Percentiles rank a stretch among this genome's conserved stretches.
phyloP scores from a whole-genome alignment of 192 early-diverging fungal species.

The Radiomyces spectabilis region DNA sequence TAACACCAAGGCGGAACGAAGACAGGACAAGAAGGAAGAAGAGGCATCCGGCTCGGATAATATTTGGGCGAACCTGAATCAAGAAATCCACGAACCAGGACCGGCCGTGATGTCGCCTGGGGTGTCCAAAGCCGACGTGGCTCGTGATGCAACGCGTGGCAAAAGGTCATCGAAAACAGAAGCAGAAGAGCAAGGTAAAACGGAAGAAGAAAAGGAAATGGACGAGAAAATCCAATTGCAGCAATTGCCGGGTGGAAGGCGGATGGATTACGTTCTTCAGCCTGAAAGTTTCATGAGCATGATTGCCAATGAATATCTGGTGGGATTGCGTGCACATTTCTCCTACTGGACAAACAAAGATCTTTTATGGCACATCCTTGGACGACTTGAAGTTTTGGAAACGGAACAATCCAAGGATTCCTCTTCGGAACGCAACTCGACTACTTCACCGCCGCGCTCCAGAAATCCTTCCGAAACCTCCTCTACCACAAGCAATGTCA shows the following conservation, averaged over 20 bases:
- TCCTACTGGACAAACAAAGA: conserved; percentile 51
- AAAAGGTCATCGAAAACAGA: too few species aligned
- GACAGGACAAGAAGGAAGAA: too few species aligned
- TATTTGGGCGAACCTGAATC: conserved; percentile 17
- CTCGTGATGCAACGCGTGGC: too few species aligned
- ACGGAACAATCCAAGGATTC: too few species aligned
- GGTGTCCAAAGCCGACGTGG: conserved; percentile 2
- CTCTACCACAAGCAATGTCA: too few species aligned
- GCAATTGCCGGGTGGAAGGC: conserved; percentile 8
- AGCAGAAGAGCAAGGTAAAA: conserved; percentile 1
- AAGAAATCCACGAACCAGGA: conserved; percentile 23
- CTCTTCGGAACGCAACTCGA: too few species aligned
- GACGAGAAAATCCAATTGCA: conserved; percentile 5
- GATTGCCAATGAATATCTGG: conserved; percentile 46
- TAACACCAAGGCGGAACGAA: too few species aligned
- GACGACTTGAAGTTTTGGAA: conserved; percentile 21
- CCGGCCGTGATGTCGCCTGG: conserved; percentile 14
- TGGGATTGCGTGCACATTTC: conserved; percentile 48
- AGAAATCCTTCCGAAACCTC: too few species aligned
- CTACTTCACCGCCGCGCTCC: too few species aligned
- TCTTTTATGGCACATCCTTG: conserved; percentile 28
- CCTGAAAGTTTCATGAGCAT: conserved; percentile 43
- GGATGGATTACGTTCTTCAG: conserved; percentile 44
- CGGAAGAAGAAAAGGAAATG: neutral
- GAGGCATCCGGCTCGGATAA: conserved; percentile 2